Conservation (phyloP, 2,329 filamentous ascomycete genomes). For the Hypocreales sp. region DNA sequence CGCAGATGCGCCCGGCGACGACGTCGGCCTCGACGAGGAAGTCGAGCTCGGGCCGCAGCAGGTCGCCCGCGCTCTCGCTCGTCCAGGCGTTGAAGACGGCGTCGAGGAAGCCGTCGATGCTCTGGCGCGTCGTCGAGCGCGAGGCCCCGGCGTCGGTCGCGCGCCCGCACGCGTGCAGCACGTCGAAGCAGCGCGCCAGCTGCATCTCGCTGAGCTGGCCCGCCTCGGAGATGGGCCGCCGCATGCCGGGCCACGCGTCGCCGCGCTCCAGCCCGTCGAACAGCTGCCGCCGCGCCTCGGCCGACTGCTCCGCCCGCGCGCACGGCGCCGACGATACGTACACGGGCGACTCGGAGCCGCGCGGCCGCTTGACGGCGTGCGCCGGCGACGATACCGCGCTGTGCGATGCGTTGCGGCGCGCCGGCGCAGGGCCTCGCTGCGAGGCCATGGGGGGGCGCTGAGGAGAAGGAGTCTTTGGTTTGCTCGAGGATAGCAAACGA, state of each 20-base stretch:
- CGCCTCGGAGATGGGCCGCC: conserved; percentile 8
- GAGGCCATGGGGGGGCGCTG: no score
- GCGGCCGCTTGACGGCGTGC: conserved; percentile 3
- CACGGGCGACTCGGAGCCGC: conserved; percentile 6
- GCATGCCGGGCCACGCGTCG: conserved; percentile 5
- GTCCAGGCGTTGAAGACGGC: conserved; percentile 15
- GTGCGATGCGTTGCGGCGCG: no score
- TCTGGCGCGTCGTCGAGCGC: conserved; percentile 10
- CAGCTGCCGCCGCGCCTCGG: conserved; percentile 5
- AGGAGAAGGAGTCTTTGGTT: no score
- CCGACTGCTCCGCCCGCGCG: conserved; percentile 1
- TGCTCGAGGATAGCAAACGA: no score
- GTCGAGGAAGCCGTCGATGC: conserved; percentile 16
- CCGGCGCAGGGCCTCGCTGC: background rate
- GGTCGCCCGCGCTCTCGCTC: conserved; percentile 2
- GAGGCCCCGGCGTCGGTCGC: conserved; percentile 11
- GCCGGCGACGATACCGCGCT: background rate
- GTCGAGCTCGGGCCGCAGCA: conserved; percentile 12
- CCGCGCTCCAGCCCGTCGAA: conserved; percentile 11
- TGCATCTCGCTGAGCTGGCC: conserved; percentile 13
- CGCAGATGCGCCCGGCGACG: conserved; percentile 11
- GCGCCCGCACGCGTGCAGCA: conserved; percentile 14
- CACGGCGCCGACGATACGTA: conserved; percentile 3
- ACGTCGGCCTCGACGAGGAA: conserved; percentile 13
- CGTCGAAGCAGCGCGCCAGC: conserved; percentile 15